Conservation (phyloP, 2,329 filamentous ascomycete genomes). For the Epichloe sibirici region DNA sequence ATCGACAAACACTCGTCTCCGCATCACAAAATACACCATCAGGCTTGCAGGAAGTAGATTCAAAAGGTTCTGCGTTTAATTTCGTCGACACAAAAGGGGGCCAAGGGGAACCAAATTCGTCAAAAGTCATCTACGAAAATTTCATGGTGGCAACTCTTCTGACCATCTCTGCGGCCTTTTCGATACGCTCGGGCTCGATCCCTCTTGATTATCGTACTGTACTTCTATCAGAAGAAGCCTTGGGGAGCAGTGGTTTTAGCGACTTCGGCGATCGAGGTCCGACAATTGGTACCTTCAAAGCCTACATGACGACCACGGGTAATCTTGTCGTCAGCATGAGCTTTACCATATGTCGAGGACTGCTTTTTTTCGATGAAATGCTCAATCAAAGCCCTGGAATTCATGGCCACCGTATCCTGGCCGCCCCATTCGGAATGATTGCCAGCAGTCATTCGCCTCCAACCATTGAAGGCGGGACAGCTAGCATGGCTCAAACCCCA, state of each 20-base stretch:
- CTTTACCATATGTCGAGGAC: conserved; percentile 33
- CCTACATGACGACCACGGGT: conserved; percentile 44
- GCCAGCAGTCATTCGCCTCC: conserved; percentile 15
- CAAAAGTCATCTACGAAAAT: conserved; percentile 38
- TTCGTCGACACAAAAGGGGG: conserved; percentile 11
- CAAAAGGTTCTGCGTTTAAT: conserved; percentile 16
- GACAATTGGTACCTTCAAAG: conserved; percentile 37
- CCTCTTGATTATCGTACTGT: conserved; percentile 42
- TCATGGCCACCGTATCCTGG: conserved; percentile 34
- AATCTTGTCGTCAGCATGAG: conserved; percentile 37
- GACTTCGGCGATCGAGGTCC: conserved; percentile 11
- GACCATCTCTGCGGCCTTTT: conserved; percentile 38
- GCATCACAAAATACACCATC: conserved; percentile 5
- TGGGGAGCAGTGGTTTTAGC: conserved; percentile 9
- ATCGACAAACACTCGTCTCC: conserved; percentile 12
- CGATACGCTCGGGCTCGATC: conserved; percentile 33
- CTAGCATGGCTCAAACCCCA: conserved; percentile 36
- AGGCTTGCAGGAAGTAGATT: conserved; percentile 15
- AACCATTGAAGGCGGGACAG: conserved; percentile 14
- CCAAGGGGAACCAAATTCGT: conserved; percentile 10
- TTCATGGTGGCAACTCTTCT: conserved; percentile 41
- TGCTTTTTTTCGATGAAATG: conserved; percentile 34
- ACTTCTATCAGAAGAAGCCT: conserved; percentile 26
- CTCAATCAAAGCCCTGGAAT: conserved; percentile 26
- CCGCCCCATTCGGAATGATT: conserved; percentile 40